A percentile compares a stretch with the other conserved stretches of the same genome.
Conservation (phyloP, 2,329 filamentous ascomycete species). For the Alternaria sp. region DNA sequence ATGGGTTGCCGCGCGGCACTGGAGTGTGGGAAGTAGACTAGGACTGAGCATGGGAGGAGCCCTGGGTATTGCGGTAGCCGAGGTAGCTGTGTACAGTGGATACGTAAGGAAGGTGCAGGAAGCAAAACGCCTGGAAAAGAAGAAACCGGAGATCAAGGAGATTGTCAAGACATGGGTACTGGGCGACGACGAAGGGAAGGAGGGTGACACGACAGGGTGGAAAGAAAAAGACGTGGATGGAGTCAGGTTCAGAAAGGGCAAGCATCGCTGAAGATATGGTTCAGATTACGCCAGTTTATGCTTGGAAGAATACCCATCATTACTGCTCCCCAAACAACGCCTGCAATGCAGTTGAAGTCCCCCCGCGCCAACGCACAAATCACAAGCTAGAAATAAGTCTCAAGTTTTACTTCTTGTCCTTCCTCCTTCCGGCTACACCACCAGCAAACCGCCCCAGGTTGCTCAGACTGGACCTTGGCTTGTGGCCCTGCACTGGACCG, state of each 20-base stretch:
- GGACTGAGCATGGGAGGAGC: constrained; percentile 75
- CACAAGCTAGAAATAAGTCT: neutral
- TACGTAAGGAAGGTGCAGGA: constrained; percentile 75
- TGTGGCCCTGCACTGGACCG: constrained; percentile 35
- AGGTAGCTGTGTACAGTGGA: constrained; percentile 77
- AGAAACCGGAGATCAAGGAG: constrained; percentile 69
- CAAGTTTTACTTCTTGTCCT: constrained; percentile 37
- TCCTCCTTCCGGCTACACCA: constrained; percentile 47
- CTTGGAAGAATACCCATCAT: neutral
- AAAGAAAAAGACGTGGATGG: constrained; percentile 39
- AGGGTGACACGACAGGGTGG: constrained; percentile 9
- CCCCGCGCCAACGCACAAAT: constrained; percentile 6
- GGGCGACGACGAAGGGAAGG: constrained; percentile 32
- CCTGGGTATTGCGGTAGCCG: constrained; percentile 72
- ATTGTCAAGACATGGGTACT: constrained; percentile 75
- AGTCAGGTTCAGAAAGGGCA: constrained; percentile 52
- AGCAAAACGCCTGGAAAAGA: constrained; percentile 68
- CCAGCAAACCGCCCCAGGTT: constrained; percentile 55
- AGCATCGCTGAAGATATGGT: constrained; percentile 47
- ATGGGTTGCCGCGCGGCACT: constrained; percentile 79
- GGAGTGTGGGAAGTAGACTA: constrained; percentile 72
- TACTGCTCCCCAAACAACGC: constrained; percentile 8
- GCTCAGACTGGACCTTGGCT: constrained; percentile 50
- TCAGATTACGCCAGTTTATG: constrained; percentile 10
- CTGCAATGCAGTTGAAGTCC: constrained; percentile 30